Conservation (phyloP, 148 eudicot species). For the Vaccinium macrocarpon region DNA sequence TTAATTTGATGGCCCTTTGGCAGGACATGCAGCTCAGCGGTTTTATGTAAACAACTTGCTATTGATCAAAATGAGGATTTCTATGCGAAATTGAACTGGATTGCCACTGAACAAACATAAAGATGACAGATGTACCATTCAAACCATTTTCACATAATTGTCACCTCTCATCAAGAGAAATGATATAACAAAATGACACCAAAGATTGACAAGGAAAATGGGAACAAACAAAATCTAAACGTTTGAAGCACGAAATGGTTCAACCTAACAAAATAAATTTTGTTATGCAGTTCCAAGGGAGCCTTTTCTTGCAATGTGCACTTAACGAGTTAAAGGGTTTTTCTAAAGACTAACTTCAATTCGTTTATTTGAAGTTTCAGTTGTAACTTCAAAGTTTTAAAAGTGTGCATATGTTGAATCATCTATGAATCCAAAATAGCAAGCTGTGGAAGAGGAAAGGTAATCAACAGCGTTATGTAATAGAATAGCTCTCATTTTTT, state of each 20-base stretch:
- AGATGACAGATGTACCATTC: not conserved
- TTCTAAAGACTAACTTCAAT: not conserved
- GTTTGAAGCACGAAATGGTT: not conserved
- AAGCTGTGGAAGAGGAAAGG: not conserved
- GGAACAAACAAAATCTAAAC: not conserved
- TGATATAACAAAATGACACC: not conserved
- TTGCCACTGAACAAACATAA: not conserved
- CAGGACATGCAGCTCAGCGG: not conserved
- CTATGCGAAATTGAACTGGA: not conserved
- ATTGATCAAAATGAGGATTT: not conserved
- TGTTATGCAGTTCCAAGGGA: not conserved
- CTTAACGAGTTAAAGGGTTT: not conserved
- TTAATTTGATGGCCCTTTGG: not conserved
- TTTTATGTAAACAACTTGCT: not conserved
- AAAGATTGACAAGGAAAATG: not conserved
- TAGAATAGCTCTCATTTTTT: not conserved
- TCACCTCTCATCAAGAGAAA: not conserved
- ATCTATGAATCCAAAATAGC: not conserved
- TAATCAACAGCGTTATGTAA: not conserved
- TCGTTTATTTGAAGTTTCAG: not conserved
- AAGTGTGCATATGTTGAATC: not conserved
- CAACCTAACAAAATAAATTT: not conserved
- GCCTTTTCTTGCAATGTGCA: not conserved
- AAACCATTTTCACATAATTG: not conserved
- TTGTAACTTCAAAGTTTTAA: not conserved